Base-by-base conservation (phyloP, 345 rosid species). In the Populus simonii region DNA sequence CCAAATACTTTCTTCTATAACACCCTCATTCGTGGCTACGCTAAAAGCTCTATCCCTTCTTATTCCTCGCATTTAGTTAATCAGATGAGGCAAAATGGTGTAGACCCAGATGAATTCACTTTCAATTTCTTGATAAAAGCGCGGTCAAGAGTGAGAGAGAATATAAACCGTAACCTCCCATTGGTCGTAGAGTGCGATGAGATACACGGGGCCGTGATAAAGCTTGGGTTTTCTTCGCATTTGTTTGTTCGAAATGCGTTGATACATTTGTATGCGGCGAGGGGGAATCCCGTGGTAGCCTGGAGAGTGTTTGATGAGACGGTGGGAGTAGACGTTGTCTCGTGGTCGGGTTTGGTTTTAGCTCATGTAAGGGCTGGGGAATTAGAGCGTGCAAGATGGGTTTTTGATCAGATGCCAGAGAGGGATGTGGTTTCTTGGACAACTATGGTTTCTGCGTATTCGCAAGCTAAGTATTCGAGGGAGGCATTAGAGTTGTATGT, bases 391-490 rank as follows among this genome's bases (percentile, higher is more conserved):
- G 83, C 83, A 41, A 51, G 80, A 66, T 59, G 72, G 39, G 73
- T 83, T 67, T 83, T 83, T 61, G 72, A 83, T 53, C 66, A 16
- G 61, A 83, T 83, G 85, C 85, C 85, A 16, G 79, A 70, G 43
- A 79, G 71, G 70, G 80, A 71, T 71, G 80, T 77, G 66, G 85
- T 76, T 72, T 83, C 80, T 9, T 83, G 85, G 85, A 76, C 83
- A 15, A 73, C 83, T 38, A 76, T 79, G 82, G 70, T 79, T 67
- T 79, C 85, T 33, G 83, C 12, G 43, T 79, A 76, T 51, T 53
- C 71, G 53, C 78, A 79, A 57, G 76, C 76, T 8, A 76, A 75
- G 63, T 70, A n/a, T 39, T 57, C 78, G 12, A 65, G 59, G 57
- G 74, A 68, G 62, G 85, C 85, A 9, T 62, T 83, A 71, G 78